Evolutionary conservation across 768 basidiomycete genomes (phyloP).

Genomic region (Agaricus blazei): DNA sequence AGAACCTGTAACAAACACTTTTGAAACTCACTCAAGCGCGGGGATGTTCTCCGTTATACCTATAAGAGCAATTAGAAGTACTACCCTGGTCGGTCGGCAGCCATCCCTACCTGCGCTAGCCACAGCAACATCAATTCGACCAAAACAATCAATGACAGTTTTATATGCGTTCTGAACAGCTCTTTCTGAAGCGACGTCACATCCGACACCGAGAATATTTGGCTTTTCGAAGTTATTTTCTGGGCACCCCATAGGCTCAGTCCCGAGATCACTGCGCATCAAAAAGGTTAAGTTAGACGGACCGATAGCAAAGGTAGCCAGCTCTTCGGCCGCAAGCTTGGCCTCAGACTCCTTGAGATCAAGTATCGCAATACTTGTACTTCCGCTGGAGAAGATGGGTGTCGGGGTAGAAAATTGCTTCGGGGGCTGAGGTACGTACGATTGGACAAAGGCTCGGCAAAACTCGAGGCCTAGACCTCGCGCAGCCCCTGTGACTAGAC

Average conservation of each 20-base stretch:
- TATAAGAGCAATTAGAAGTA: constrained; percentile 20
- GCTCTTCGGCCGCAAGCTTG: constrained; percentile 60
- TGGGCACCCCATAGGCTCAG: constrained; percentile 30
- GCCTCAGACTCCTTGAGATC: constrained; percentile 76
- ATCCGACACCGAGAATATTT: constrained; percentile 70
- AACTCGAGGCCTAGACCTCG: constrained; percentile 89
- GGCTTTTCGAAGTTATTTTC: constrained; percentile 52
- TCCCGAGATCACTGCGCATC: background rate
- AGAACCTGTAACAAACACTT: background rate
- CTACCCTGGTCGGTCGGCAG: background rate
- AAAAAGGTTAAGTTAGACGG: background rate
- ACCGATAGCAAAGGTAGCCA: constrained; percentile 32
- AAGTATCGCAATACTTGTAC: constrained; percentile 72
- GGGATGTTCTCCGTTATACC: constrained; percentile 87
- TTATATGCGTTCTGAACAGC: constrained; percentile 72
- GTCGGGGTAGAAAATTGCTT: background rate
- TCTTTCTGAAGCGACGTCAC: constrained; percentile 82
- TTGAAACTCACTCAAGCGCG: constrained; percentile 66
- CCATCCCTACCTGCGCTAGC: constrained; percentile 72
- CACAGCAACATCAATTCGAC: constrained; percentile 77
- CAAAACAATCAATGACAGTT: constrained; percentile 56
- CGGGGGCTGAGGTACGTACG: constrained; percentile 39
- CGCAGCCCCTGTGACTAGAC: constrained; percentile 90
- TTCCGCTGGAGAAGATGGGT: constrained; percentile 49
- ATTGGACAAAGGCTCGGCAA: constrained; percentile 84